Evolutionary conservation across 768 basidiomycete species (phyloP).

Genomic region (Xanthoconium purpureum): DNA sequence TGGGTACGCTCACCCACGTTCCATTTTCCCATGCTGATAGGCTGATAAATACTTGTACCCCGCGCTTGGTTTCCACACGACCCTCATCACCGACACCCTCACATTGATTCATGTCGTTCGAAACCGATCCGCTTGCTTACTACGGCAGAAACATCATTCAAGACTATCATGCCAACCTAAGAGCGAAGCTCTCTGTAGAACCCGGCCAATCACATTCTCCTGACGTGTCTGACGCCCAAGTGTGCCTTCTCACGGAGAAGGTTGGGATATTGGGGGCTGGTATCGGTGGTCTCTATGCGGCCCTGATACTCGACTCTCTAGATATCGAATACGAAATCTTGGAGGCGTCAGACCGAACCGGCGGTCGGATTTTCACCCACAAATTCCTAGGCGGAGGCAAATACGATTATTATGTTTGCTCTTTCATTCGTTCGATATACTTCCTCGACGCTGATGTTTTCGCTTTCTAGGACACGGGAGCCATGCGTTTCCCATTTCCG

Average conservation of each 20-base stretch:
- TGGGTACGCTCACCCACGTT: too few species aligned
- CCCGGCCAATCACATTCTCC: not conserved
- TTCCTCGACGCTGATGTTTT: not conserved
- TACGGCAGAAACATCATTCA: slow-evolving; percentile 7
- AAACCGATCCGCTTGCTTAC: slow-evolving; percentile 6
- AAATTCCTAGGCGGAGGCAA: slow-evolving; percentile 30
- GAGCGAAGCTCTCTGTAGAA: not conserved
- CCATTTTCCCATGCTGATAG: too few species aligned
- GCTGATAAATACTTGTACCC: too few species aligned
- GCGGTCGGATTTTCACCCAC: slow-evolving; percentile 43
- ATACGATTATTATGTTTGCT: slow-evolving; percentile 38
- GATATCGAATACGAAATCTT: slow-evolving; percentile 43
- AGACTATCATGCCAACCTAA: slow-evolving; percentile 7
- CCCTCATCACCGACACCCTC: too few species aligned
- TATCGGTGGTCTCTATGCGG: slow-evolving; percentile 39
- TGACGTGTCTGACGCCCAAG: not conserved
- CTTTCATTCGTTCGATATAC: not conserved
- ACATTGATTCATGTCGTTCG: not conserved
- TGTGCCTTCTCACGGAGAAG: not conserved
- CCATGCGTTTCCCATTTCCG: slow-evolving; percentile 21
- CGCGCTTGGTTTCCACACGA: too few species aligned
- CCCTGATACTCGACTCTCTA: slow-evolving; percentile 40
- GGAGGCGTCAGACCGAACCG: slow-evolving; percentile 39
- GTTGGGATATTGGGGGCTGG: slow-evolving; percentile 24
- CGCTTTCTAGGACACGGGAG: too few species aligned